Evolutionary conservation across 306 rosid species (phyloP), one percentile per base, ranked within the genome.

Genomic region (Castanopsis chinensis): DNA sequence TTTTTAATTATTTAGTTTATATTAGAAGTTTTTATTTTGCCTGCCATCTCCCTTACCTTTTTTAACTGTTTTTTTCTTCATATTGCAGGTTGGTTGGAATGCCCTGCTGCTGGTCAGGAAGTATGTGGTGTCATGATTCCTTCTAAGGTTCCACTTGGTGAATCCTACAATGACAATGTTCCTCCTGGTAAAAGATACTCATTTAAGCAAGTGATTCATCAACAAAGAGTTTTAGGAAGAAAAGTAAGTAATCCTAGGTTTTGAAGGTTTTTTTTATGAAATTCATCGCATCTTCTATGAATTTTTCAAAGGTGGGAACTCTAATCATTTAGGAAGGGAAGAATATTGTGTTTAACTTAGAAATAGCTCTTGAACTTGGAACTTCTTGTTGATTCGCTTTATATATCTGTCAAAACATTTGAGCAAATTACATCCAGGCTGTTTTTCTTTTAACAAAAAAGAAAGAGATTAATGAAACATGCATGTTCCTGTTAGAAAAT

Each of bases 141-240:
- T 89, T 96, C 99, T 68, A 96, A 96, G 93, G 99, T 91, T 88
- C 99, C 99, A 49, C 92, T 96, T 45, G 89, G 92, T 78, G 99
- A 96, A 85, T 75, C 94, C 15, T 96, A 84, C 85, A 90, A 86
- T 88, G 98, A 93, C 72, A 83, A 70, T 77, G 77, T 96, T 83
- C 63, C 78, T 82, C 99, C 99, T 73, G 99, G 99, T 86, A 93
- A 84, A 96, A 90, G 99, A 93, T 96, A 96, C 89, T 93, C 99
- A 81, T 96, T 96, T 79, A 96, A 96, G 82, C 99, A 96, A 90
- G 99, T 93, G 86, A 86, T 91, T 75, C 99, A 96, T 78, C 97
- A 90, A 69, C 97, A 90, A 80, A 91, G 99, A 82, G 99, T 96
- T 79, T 81, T 88, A 84, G 91, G 91, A 71, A 93, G 97, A 89